These are phyloP conservation scores for Laetiporus sulphureus DNA, from an alignment of 1,284 basidiomycete species.

Conservation along the genomic window DNA sequence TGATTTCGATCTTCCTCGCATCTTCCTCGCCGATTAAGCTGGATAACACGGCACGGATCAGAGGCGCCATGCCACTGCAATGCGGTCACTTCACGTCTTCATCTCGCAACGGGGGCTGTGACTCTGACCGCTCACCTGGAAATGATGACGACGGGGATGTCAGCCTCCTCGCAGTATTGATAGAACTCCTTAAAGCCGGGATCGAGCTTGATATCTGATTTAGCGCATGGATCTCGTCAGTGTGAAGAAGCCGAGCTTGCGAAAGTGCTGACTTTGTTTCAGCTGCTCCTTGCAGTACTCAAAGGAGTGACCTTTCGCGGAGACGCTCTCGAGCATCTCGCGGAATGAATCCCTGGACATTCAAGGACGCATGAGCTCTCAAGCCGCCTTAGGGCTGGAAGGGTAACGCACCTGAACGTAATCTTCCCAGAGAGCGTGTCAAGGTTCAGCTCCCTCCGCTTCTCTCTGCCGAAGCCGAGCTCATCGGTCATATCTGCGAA, in stretches of 20 bases:
- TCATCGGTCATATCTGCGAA: conserved; percentile 75
- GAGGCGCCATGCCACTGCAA: conserved; percentile 84
- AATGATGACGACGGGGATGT: conserved; percentile 87
- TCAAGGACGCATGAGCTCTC: too few species aligned
- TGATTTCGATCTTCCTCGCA: conserved; percentile 77
- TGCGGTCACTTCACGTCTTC: not conserved
- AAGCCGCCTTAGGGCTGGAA: not conserved
- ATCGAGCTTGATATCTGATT: conserved; percentile 76
- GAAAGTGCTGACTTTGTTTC: conserved; percentile 34
- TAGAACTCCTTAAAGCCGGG: conserved; percentile 85
- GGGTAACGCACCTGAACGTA: conserved; percentile 62
- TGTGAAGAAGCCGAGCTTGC: not conserved
- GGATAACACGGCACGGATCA: conserved; percentile 82
- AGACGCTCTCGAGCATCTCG: conserved; percentile 73
- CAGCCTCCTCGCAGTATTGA: conserved; percentile 68
- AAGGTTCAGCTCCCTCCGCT: conserved; percentile 65
- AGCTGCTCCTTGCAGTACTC: conserved; percentile 74
- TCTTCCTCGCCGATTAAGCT: conserved; percentile 71
- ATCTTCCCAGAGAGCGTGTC: conserved; percentile 59
- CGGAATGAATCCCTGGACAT: conserved; percentile 75
- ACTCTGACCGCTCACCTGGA: conserved; percentile 54
- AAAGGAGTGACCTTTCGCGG: conserved; percentile 59
- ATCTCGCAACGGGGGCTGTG: not conserved
- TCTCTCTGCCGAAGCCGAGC: conserved; percentile 65
- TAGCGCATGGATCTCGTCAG: not conserved